Conservation (phyloP, 345 rosid species). For the Populus tremula region DNA sequence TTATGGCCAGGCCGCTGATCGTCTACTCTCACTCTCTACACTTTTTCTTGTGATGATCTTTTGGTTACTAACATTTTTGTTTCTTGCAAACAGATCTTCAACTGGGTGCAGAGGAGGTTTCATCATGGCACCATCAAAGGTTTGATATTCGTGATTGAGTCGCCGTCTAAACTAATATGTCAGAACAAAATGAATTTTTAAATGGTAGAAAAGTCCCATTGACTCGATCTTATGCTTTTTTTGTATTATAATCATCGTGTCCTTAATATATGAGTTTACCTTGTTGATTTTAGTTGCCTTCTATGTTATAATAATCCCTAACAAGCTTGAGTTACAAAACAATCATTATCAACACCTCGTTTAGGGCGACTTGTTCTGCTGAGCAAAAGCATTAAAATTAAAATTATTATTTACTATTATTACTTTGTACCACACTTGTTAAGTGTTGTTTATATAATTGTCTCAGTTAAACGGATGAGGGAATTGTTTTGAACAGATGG, state of each 20-base stretch:
- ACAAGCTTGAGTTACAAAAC: neutral
- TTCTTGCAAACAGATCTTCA: constrained; percentile 58
- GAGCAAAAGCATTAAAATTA: neutral
- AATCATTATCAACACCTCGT: neutral
- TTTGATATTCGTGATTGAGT: constrained; percentile 16
- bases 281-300: neutral
- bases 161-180: neutral
- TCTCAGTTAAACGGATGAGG: neutral
- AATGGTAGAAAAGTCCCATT: neutral
- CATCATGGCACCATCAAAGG: constrained; percentile 63
- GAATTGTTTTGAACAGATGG: constrained; percentile 35
- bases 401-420: neutral
- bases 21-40: neutral
- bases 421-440: neutral
- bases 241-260: neutral
- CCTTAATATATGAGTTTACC: neutral
- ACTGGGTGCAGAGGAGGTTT: constrained; percentile 81
- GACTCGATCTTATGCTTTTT: neutral
- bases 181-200: neutral
- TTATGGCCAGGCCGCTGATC: neutral
- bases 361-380: neutral
- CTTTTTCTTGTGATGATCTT: neutral
- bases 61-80: constrained; percentile 5
- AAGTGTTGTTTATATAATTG: neutral
- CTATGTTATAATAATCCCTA: neutral